phyloP scores from a whole-genome alignment of 495 filamentous ascomycete species.

The Bathelium albidoporum region DNA sequence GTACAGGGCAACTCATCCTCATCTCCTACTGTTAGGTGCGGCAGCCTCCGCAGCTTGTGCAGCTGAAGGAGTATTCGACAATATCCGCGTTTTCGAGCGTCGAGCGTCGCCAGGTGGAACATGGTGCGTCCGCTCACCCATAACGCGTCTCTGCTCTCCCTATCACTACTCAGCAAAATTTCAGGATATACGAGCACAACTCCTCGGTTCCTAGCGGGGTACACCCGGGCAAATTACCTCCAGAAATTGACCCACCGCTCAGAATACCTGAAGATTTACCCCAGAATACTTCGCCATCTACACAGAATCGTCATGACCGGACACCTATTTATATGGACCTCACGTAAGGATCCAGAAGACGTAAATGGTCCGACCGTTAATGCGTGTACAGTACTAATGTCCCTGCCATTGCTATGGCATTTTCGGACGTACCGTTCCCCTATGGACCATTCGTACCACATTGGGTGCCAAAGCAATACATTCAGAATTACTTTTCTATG shows the following conservation, averaged over 20 bases:
- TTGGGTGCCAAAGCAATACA: slow-evolving; percentile 38
- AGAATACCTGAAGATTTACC: slow-evolving; percentile 34
- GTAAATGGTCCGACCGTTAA: neutral
- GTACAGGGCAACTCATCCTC: neutral
- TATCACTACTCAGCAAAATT: neutral
- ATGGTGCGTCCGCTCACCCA: slow-evolving; percentile 29
- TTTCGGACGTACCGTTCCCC: slow-evolving; percentile 38
- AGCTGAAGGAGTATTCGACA: slow-evolving; percentile 40
- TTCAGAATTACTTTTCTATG: slow-evolving; percentile 38
- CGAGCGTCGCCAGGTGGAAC: slow-evolving; percentile 38
- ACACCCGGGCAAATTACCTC: slow-evolving; percentile 32
- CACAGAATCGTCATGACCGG: slow-evolving; percentile 34
- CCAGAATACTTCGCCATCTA: slow-evolving; percentile 26
- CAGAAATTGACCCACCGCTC: slow-evolving; percentile 35
- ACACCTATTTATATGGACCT: slow-evolving; percentile 39
- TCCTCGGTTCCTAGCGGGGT: slow-evolving; percentile 23
- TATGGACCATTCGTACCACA: slow-evolving; percentile 44
- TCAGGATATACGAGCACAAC: slow-evolving; percentile 39
- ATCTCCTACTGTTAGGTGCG: slow-evolving; percentile 26
- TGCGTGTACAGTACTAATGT: slow-evolving; percentile 37
- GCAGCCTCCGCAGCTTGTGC: slow-evolving; percentile 37
- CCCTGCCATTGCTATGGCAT: slow-evolving; percentile 41
- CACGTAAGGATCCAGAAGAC: slow-evolving; percentile 29
- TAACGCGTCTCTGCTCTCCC: slow-evolving; percentile 6
- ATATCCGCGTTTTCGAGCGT: slow-evolving; percentile 41